phyloP scores from a whole-genome alignment of 2,329 filamentous ascomycete genomes.

The Fusarium pseudoanthophilum region DNA sequence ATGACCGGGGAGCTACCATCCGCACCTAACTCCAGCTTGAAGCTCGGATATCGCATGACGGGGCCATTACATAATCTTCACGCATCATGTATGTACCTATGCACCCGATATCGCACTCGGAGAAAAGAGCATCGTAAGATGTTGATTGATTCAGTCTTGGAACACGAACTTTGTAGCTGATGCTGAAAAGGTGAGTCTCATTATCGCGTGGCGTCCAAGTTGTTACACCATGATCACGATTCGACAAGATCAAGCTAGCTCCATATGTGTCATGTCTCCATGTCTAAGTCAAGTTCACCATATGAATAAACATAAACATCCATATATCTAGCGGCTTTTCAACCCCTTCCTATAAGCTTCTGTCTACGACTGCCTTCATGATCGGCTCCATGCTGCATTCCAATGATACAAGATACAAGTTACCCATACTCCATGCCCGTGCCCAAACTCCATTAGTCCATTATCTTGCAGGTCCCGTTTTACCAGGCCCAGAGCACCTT shows the following conservation, averaged over 20 bases:
- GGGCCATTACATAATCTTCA: slow-evolving; percentile 37
- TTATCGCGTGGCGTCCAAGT: not conserved
- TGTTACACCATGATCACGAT: slow-evolving; percentile 6
- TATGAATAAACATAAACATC: slow-evolving; percentile 5
- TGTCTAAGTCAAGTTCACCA: not conserved
- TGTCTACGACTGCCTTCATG: slow-evolving; percentile 6
- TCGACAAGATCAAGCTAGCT: not conserved
- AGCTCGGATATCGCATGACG: slow-evolving; percentile 37
- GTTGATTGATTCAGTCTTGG: not conserved
- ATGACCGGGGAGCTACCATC: slow-evolving; percentile 5
- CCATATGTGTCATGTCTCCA: not conserved
- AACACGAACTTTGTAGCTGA: not conserved
- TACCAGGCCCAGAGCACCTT: slow-evolving; percentile 76
- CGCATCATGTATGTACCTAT: not conserved
- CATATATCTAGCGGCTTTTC: slow-evolving; percentile 13
- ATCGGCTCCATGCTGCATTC: slow-evolving; percentile 9
- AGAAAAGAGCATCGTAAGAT: not conserved
- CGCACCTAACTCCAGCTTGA: slow-evolving; percentile 8
- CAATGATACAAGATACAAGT: slow-evolving; percentile 23
- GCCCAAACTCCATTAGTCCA: slow-evolving; percentile 37
- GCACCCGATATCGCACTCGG: slow-evolving; percentile 27
- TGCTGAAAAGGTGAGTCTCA: not conserved
- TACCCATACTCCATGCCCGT: slow-evolving; percentile 42
- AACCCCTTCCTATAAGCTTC: slow-evolving; percentile 4
- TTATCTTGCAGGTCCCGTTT: slow-evolving; percentile 6